These are phyloP conservation scores for Alnus glutinosa DNA, from an alignment of 306 rosid species.

Conservation along the genomic window DNA sequence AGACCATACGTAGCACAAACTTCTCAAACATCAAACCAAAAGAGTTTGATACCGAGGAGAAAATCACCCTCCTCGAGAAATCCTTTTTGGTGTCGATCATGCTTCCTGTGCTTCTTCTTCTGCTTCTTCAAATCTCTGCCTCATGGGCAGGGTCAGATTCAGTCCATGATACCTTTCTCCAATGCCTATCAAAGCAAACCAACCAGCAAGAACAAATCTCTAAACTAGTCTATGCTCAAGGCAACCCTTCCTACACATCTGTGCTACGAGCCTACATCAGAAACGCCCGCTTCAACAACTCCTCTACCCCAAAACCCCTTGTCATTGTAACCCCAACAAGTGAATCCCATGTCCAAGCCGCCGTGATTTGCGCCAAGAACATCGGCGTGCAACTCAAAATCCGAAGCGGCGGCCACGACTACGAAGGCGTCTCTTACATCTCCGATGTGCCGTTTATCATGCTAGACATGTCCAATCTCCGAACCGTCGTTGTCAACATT, in stretches of 20 bases:
- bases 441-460: conserved; percentile 56
- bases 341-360: conserved; percentile 53
- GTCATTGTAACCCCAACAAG: conserved; percentile 44
- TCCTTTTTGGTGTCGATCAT: no score
- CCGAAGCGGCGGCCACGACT: conserved; percentile 84
- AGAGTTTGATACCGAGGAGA: no score
- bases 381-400: conserved; percentile 53
- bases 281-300: conserved; percentile 42
- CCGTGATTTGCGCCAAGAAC: conserved; percentile 60
- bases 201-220: conserved; percentile 25
- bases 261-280: conserved; percentile 35
- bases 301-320: conserved; percentile 41
- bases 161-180: conserved; percentile 22
- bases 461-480: conserved; percentile 62
- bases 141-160: conserved; percentile 25
- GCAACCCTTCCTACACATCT: conserved; percentile 38
- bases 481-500: conserved; percentile 39
- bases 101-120: conserved; percentile 1
- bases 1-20: no score
- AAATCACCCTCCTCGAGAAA: no score
- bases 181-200: conserved; percentile 40
- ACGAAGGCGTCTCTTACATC: conserved; percentile 70
- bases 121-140: conserved; percentile 26
- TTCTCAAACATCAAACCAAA: no score
- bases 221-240: conserved; percentile 32